Conservation (phyloP, 768 basidiomycete genomes). For the Boletus pseudo-olivaceus region DNA sequence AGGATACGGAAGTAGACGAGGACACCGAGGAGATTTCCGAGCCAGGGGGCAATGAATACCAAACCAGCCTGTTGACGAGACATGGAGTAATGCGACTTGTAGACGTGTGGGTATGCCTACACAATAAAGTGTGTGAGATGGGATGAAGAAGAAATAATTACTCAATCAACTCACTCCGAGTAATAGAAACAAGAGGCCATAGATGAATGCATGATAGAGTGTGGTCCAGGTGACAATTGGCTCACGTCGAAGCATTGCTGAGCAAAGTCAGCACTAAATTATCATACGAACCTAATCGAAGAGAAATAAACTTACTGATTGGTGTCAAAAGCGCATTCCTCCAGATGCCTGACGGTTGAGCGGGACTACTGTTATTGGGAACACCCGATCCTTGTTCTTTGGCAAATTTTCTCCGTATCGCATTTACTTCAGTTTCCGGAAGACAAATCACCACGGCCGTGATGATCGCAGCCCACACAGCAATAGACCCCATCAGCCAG, state of each 20-base stretch:
- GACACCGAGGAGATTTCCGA: conserved; percentile 24
- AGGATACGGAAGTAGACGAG: conserved; percentile 19
- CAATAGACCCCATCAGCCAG: conserved; percentile 21
- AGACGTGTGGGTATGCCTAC: conserved; percentile 22
- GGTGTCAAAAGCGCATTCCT: conserved; percentile 13
- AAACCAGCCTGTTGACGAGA: conserved; percentile 18
- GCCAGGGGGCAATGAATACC: conserved; percentile 22
- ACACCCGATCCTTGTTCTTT: background rate
- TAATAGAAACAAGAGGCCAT: conserved; percentile 25
- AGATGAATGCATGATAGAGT: conserved; percentile 22
- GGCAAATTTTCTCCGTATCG: conserved; percentile 14
- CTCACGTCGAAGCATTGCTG: conserved; percentile 20
- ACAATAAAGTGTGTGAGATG: background rate
- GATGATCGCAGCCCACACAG: conserved; percentile 19
- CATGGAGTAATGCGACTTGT: conserved; percentile 20
- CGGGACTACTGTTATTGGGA: background rate
- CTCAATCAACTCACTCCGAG: conserved; percentile 16
- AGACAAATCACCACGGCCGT: conserved; percentile 13
- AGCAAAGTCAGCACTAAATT: background rate
- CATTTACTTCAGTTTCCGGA: conserved; percentile 21
- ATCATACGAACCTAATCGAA: background rate
- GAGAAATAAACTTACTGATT: conserved; percentile 9
- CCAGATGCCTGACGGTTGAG: conserved; percentile 6
- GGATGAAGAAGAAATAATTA: background rate
- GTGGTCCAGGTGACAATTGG: conserved; percentile 26